Percentiles rank a stretch among this genome's conserved stretches.
Evolutionary conservation across 805 yeast genomes (phyloP).

Genomic region (Saccharomycopsis vini): DNA sequence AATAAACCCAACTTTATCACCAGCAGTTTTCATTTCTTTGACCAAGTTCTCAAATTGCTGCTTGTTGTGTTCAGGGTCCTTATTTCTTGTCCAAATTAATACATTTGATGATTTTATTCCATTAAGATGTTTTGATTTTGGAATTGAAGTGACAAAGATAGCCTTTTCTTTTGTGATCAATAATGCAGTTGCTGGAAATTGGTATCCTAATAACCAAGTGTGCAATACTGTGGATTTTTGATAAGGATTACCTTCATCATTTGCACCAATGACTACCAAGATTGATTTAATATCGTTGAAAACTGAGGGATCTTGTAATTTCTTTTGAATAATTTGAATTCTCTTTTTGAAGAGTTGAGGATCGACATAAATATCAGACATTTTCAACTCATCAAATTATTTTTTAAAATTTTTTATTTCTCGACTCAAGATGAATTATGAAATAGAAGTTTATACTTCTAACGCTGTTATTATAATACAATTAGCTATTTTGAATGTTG

Average conservation of each 20-base stretch:
- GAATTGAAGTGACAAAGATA: slow-evolving; percentile 66
- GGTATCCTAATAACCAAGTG: slow-evolving; percentile 89
- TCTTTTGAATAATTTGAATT: slow-evolving; percentile 14
- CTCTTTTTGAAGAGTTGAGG: slow-evolving; percentile 18
- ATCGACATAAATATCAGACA: slow-evolving; percentile 53
- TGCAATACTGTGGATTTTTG: slow-evolving; percentile 81
- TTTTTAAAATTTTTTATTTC: too few species aligned
- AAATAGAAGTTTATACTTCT: too few species aligned
- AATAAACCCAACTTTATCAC: slow-evolving; percentile 55
- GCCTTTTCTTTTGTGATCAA: slow-evolving; percentile 52
- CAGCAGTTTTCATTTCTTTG: slow-evolving; percentile 34
- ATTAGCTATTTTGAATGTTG: neutral
- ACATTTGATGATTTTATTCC: slow-evolving; percentile 42
- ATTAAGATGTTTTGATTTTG: slow-evolving; percentile 73
- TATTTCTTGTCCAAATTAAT: slow-evolving; percentile 63
- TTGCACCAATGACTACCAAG: slow-evolving; percentile 70
- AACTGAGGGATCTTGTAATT: slow-evolving; percentile 26
- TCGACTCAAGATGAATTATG: too few species aligned
- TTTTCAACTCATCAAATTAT: too few species aligned
- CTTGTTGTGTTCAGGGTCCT: slow-evolving; percentile 71
- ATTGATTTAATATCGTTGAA: slow-evolving; percentile 41
- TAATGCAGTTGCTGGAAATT: slow-evolving; percentile 85
- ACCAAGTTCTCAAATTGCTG: slow-evolving; percentile 51
- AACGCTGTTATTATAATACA: too few species aligned
- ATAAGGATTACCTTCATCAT: slow-evolving; percentile 83